Evolutionary conservation across 2,329 filamentous ascomycete genomes (phyloP).

Genomic region (Ophiosphaerella herpotricha): DNA sequence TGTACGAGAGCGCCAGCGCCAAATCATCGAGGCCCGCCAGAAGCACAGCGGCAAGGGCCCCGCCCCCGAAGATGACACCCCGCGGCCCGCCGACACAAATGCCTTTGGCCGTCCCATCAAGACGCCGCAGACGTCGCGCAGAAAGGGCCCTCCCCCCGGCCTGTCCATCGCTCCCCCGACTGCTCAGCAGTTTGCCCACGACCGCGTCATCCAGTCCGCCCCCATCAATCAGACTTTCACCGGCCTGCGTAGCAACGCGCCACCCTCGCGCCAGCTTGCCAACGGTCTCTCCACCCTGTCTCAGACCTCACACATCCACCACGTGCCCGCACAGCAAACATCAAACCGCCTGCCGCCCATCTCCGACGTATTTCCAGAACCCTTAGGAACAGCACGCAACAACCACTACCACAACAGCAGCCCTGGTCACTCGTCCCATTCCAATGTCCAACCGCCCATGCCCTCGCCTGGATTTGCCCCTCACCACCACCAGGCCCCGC

Average conservation of each 20-base stretch:
- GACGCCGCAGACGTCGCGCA: slow-evolving; percentile 73
- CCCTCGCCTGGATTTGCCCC: slow-evolving; percentile 77
- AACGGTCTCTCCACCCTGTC: slow-evolving; percentile 83
- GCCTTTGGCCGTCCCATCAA: slow-evolving; percentile 58
- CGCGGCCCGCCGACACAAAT: slow-evolving; percentile 42
- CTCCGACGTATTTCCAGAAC: slow-evolving; percentile 89
- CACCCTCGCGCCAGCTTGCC: slow-evolving; percentile 74
- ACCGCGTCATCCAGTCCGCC: slow-evolving; percentile 95
- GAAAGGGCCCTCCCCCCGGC: slow-evolving; percentile 80
- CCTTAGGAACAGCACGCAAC: slow-evolving; percentile 57
- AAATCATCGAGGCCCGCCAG: slow-evolving; percentile 92
- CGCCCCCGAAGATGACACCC: slow-evolving; percentile 33
- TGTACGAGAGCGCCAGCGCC: slow-evolving; percentile 89
- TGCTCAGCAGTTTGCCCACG: slow-evolving; percentile 87
- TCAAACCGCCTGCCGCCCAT: slow-evolving; percentile 92
- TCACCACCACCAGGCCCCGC: slow-evolving; percentile 54
- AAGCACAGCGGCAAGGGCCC: slow-evolving; percentile 67
- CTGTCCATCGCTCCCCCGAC: slow-evolving; percentile 94
- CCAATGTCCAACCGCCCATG: slow-evolving; percentile 68
- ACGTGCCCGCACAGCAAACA: slow-evolving; percentile 84
- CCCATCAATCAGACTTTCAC: slow-evolving; percentile 95
- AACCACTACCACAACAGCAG: slow-evolving; percentile 64
- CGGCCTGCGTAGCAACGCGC: slow-evolving; percentile 68
- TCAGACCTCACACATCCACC: slow-evolving; percentile 87
- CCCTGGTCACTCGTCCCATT: slow-evolving; percentile 67